phyloP scores from a whole-genome alignment of 306 rosid species.

The Glycyrrhiza uralensis region DNA sequence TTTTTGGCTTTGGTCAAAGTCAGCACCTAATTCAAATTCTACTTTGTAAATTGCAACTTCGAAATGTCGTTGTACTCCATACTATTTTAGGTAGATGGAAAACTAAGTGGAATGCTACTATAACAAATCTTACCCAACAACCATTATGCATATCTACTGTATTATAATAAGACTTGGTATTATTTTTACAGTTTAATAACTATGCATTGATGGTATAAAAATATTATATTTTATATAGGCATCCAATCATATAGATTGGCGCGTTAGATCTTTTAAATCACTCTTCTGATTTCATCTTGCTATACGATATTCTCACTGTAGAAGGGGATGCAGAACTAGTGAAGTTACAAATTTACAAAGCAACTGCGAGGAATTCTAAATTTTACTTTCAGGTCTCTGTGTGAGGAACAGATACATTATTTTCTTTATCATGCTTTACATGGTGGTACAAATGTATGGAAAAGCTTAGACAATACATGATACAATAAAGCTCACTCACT shows the following conservation, averaged over 20 bases:
- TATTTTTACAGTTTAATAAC: no score
- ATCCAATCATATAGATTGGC: no score
- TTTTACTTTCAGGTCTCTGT: neutral
- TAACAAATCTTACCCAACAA: slow-evolving; percentile 8
- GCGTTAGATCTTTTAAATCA: no score
- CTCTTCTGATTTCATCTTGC: no score
- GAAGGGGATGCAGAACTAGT: neutral
- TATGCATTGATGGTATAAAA: no score
- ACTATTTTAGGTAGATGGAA: neutral
- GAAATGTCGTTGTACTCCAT: neutral
- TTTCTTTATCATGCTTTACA: slow-evolving; percentile 17
- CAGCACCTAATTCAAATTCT: slow-evolving; percentile 4
- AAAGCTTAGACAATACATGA: slow-evolving; percentile 5
- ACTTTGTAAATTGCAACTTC: neutral
- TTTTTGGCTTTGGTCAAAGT: slow-evolving; percentile 30
- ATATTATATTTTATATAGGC: no score
- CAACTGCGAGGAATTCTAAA: neutral
- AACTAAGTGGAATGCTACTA: neutral
- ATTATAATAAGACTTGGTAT: no score
- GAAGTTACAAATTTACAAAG: neutral
- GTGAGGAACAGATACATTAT: neutral
- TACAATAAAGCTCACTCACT: slow-evolving; percentile 7
- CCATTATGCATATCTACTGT: neutral
- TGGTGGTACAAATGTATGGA: neutral
- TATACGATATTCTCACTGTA: no score